A percentile compares a stretch with the other conserved stretches of the same genome.
Evolutionary conservation across 805 yeast genomes (phyloP).

Genomic region (Candida pseudoglaebosa): DNA sequence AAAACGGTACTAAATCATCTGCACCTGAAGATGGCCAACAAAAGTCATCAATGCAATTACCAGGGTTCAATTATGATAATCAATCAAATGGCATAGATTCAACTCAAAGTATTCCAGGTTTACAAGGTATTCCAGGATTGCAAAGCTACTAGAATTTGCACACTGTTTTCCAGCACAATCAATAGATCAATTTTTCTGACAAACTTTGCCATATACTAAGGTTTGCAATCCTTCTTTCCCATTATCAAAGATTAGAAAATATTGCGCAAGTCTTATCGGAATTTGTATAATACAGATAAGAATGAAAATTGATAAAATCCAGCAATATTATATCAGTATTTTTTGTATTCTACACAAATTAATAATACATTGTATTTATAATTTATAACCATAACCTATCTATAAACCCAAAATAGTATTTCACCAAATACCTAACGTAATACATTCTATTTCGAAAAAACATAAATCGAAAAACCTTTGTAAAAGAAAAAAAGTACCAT

Average conservation of each 20-base stretch:
- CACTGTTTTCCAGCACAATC: too few relatives aligned
- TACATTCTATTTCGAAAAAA: too few relatives aligned
- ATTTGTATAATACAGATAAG: too few relatives aligned
- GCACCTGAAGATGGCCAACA: slow-evolving; percentile 4
- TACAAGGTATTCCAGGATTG: too few relatives aligned
- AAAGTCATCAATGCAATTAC: slow-evolving; percentile 15
- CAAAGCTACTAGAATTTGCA: background rate
- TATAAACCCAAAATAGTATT: background rate
- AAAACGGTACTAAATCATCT: slow-evolving; percentile 4
- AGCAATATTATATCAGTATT: too few relatives aligned
- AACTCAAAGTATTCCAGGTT: slow-evolving; percentile 1
- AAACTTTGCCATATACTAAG: too few relatives aligned
- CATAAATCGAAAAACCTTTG: background rate
- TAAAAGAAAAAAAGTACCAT: background rate
- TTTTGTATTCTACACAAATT: background rate
- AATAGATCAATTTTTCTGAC: too few relatives aligned
- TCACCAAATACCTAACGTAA: background rate
- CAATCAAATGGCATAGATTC: background rate
- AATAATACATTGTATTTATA: background rate
- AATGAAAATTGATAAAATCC: too few relatives aligned
- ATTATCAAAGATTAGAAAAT: too few relatives aligned
- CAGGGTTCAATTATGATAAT: slow-evolving; percentile 21
- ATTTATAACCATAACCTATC: background rate
- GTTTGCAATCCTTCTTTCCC: too few relatives aligned
- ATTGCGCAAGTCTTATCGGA: too few relatives aligned